Conservation (phyloP, 176 grass and related monocot genomes). For the barley (Hordeum vulgare) region DNA sequence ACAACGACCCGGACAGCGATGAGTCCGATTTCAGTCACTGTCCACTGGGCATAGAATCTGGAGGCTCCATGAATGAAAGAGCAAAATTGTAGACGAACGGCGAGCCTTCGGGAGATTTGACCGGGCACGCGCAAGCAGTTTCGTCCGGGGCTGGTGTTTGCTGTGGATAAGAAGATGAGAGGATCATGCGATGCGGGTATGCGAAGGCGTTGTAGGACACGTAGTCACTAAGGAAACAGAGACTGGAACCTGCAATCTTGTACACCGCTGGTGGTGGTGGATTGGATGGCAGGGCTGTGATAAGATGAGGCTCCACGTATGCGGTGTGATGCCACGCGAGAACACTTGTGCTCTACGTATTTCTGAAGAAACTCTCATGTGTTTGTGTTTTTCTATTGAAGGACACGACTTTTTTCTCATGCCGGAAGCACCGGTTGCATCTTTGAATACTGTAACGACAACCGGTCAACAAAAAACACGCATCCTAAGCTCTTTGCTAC, state of each 20-base stretch:
- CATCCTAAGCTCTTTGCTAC: no score
- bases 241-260: neutral
- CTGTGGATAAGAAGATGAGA: slow-evolving; percentile 7
- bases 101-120: neutral
- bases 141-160: neutral
- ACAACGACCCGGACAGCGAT: neutral
- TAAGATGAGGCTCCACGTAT: neutral
- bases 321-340: neutral
- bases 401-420: no score
- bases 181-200: slow-evolving; percentile 3
- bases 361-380: no score
- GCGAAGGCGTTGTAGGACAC: slow-evolving; percentile 18
- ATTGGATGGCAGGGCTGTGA: neutral
- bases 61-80: neutral
- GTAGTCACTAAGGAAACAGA: neutral
- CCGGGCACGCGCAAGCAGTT: neutral
- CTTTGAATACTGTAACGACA: no score
- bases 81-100: neutral
- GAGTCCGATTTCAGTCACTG: neutral
- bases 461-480: no score
- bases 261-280: no score
- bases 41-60: neutral
- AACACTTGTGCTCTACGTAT: neutral
- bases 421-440: no score
- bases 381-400: no score